Evolutionary conservation across 1,284 basidiomycete species (phyloP).

Genomic region (Hymenochaete sp.): DNA sequence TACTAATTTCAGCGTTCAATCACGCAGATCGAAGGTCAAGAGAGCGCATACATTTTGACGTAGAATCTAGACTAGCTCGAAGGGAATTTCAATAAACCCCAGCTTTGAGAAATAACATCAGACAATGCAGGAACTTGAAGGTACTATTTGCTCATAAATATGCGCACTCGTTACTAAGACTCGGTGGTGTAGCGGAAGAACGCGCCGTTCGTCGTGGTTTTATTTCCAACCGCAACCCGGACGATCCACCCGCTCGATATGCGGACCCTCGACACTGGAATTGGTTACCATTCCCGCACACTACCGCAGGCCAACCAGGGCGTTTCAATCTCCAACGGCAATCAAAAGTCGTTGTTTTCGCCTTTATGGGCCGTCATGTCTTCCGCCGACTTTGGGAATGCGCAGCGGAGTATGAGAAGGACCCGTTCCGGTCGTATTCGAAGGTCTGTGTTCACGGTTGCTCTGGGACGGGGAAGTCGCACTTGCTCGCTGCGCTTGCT

Average conservation of each 20-base stretch:
- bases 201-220: slow-evolving; percentile 13
- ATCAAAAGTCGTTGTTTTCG: slow-evolving; percentile 13
- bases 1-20: too few species aligned
- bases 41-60: too few species aligned
- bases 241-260: slow-evolving; percentile 12
- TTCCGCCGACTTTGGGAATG: slow-evolving; percentile 11
- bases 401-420: slow-evolving; percentile 9
- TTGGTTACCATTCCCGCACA: slow-evolving; percentile 14
- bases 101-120: background rate
- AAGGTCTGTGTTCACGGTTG: slow-evolving; percentile 9
- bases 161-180: background rate
- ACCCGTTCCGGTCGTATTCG: slow-evolving; percentile 9
- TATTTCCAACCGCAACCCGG: slow-evolving; percentile 14
- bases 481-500: slow-evolving; percentile 14
- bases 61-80: too few species aligned
- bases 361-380: slow-evolving; percentile 15
- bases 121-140: slow-evolving; percentile 13
- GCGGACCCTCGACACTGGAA: slow-evolving; percentile 13
- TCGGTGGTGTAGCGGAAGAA: slow-evolving; percentile 10
- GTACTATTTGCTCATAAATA: background rate
- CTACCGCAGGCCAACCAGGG: slow-evolving; percentile 9
- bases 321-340: slow-evolving; percentile 13
- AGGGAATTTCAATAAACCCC: too few species aligned
- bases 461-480: slow-evolving; percentile 15
- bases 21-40: too few species aligned